Evolutionary conservation across 352 stramenopile species (phyloP).

Genomic region (Salisapilia sapeloensis): DNA sequence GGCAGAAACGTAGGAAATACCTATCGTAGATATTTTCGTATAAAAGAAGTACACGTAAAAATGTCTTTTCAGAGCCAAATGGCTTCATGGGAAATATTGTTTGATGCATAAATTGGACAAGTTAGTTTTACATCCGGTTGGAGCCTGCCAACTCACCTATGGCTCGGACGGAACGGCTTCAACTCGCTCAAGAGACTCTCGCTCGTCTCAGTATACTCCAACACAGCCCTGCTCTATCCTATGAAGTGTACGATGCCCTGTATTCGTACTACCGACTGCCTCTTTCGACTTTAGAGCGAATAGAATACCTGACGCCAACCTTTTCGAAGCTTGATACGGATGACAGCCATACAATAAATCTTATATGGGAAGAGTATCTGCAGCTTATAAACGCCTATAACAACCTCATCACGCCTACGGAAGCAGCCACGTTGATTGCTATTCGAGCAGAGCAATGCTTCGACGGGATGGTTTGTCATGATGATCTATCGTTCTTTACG

Average conservation of each 20-base stretch:
- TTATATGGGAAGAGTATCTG: conserved; percentile 9
- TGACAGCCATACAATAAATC: conserved; percentile 2
- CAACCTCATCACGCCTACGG: conserved; percentile 5
- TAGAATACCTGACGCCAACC: conserved; percentile 8
- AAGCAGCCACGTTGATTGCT: conserved; percentile 19
- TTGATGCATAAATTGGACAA: too few species aligned
- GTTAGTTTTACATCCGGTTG: too few species aligned
- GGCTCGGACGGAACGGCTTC: too few species aligned
- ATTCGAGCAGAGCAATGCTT: conserved; percentile 15
- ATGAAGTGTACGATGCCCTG: conserved; percentile 17
- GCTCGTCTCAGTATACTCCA: too few species aligned
- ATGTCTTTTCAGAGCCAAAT: too few species aligned
- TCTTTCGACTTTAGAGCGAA: not conserved
- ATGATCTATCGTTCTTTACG: not conserved
- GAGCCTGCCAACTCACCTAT: too few species aligned
- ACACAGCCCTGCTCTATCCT: conserved; percentile 23
- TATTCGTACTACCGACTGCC: conserved; percentile 34
- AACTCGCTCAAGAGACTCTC: too few species aligned
- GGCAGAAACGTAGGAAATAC: too few species aligned
- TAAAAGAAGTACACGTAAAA: too few species aligned
- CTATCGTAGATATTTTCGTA: too few species aligned
- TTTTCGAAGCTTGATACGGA: conserved; percentile 1
- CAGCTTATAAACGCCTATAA: conserved; percentile 2
- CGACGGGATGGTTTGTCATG: conserved; percentile 1
- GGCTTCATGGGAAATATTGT: too few species aligned